Evolutionary conservation across 164 flowering plant species (phyloP), one percentile per base, ranked within the genome.

Genomic region (Hamamelis virginiana): DNA sequence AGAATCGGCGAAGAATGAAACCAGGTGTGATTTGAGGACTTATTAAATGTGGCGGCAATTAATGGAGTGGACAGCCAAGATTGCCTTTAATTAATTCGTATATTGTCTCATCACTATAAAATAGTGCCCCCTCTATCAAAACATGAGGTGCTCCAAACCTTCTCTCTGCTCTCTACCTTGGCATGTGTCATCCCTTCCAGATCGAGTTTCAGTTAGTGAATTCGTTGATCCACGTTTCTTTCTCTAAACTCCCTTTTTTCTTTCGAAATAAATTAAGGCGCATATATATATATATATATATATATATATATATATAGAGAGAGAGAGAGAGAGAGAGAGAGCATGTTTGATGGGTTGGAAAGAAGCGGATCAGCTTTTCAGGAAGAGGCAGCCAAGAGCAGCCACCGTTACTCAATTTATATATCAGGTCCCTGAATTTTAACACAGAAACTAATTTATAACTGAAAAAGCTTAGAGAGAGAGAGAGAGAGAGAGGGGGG

Each of bases 311-410:
- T n/a, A n/a, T n/a, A n/a, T n/a, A n/a, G n/a, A n/a, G n/a, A 16
- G 13, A 50, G 62, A 70, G 28, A 47, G 57, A 58, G 66, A 66
- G 56, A 60, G 64, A 22, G 21, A 60, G 55, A 67, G 75, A 52
- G 56, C 71, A 67, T 63, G 78, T 75, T 71, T 71, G 72, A 75
- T 75, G 78, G 78, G 72, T 63, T 75, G 78, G 74, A 75, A 75
- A 75, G 63, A 51, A 53, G 55, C n/a, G 50, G 52, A 68, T 73
- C 75, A 72, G 78, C 78, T 71, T 76, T 76, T 76, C 72, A 71
- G 75, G 62, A 51, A 50, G 65, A 67, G 71, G 67, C 67, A 52
- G 62, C 66, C 63, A 74, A 59, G 65, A 64, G 65, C 69, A 61
- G 63, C 70, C 62, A 65, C 41, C 22, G 43, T 33, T 38, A n/a